A percentile compares a stretch with the other conserved stretches of the same genome.
phyloP scores from a whole-genome alignment of 192 early-diverging fungal genomes.

The Backusella tarrabulga region DNA sequence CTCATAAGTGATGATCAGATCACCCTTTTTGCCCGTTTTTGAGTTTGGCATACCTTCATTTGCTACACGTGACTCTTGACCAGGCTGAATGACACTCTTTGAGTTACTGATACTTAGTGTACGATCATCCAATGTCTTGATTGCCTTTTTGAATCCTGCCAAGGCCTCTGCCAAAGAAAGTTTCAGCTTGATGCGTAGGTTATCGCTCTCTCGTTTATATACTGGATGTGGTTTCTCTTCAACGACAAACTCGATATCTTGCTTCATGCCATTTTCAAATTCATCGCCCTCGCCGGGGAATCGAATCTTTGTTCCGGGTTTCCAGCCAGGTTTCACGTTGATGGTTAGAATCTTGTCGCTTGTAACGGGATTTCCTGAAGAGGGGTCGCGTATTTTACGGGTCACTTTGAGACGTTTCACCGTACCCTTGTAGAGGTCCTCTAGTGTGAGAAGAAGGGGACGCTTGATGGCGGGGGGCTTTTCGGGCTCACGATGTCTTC shows the following conservation, averaged over 20 bases:
- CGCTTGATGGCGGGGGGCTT: constrained; percentile 65
- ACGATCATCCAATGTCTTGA: constrained; percentile 78
- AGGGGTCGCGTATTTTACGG: constrained; percentile 44
- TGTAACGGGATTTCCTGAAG: constrained; percentile 40
- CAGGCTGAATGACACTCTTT: constrained; percentile 64
- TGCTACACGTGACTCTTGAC: constrained; percentile 66
- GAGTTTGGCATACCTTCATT: constrained; percentile 95
- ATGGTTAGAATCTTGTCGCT: constrained; percentile 84
- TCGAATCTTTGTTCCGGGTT: constrained; percentile 95
- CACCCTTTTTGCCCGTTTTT: constrained; percentile 81
- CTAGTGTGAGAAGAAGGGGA: constrained; percentile 73
- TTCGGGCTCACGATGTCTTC: neutral
- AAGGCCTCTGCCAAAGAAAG: constrained; percentile 79
- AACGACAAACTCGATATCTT: constrained; percentile 93
- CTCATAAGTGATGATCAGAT: constrained; percentile 77
- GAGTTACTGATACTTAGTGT: constrained; percentile 56
- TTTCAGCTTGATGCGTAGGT: constrained; percentile 63
- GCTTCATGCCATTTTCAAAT: constrained; percentile 65
- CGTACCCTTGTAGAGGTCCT: constrained; percentile 86
- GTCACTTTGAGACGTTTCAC: constrained; percentile 94
- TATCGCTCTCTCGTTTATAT: constrained; percentile 88
- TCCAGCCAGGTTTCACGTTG: constrained; percentile 92
- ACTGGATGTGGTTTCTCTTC: constrained; percentile 87
- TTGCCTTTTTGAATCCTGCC: constrained; percentile 69
- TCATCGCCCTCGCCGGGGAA: constrained; percentile 92